These are phyloP conservation scores for Rhodosporidiobolus sp. DNA, from an alignment of 768 basidiomycete genomes.

Conservation along the genomic window DNA sequence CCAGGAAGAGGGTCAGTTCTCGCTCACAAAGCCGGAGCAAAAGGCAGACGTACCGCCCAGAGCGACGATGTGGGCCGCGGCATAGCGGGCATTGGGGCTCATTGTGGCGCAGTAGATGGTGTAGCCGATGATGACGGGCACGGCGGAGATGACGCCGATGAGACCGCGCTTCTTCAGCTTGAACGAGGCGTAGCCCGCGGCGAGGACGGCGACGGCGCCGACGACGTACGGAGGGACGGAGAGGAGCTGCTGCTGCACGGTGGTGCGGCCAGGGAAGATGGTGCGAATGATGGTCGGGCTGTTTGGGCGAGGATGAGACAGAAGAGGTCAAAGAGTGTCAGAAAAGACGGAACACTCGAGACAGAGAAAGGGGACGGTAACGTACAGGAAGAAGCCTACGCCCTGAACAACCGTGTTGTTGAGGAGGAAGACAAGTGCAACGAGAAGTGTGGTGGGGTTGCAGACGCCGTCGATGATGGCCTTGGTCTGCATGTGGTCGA, in stretches of 20 bases:
- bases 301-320: no score
- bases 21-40: no score
- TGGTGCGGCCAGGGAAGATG: constrained; percentile 40
- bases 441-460: constrained; percentile 24
- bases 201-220: constrained; percentile 35
- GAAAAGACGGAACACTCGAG: neutral
- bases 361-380: neutral
- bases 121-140: constrained; percentile 37
- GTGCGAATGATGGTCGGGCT: constrained; percentile 43
- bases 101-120: constrained; percentile 26
- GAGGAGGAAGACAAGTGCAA: constrained; percentile 41
- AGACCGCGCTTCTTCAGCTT: constrained; percentile 35
- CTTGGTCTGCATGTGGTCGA: constrained; percentile 38
- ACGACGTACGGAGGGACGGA: constrained; percentile 41
- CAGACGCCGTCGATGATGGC: constrained; percentile 25
- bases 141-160: constrained; percentile 27
- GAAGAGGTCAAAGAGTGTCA: neutral
- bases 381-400: constrained; percentile 25
- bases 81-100: constrained; percentile 27
- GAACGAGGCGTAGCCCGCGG: constrained; percentile 27
- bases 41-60: constrained; percentile 15
- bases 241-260: constrained; percentile 37
- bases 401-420: constrained; percentile 42
- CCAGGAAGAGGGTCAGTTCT: no score
- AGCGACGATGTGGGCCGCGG: constrained; percentile 26